Percentiles rank a stretch among this genome's conserved stretches.
These are phyloP conservation scores for Ramaria sp. DNA, from an alignment of 768 basidiomycete species.

Conservation along the genomic window DNA sequence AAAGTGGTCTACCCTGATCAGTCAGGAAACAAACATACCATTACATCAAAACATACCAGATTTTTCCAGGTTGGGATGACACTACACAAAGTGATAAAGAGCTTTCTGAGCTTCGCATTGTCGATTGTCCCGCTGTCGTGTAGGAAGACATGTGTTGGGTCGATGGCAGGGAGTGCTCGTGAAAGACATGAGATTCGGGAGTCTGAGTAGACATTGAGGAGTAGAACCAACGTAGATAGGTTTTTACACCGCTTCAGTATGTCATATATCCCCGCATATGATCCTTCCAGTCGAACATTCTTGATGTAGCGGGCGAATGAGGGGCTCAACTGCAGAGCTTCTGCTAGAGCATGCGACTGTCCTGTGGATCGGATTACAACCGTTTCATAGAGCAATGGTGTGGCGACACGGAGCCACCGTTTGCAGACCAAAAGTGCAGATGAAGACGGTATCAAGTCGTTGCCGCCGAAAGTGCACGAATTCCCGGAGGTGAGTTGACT, in stretches of 20 bases:
- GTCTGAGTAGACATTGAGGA: background rate
- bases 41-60: background rate
- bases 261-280: background rate
- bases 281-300: background rate
- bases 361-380: slow-evolving; percentile 31
- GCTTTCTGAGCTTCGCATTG: background rate
- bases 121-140: background rate
- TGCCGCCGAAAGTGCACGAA: background rate
- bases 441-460: slow-evolving; percentile 15
- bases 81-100: background rate
- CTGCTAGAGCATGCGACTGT: slow-evolving; percentile 28
- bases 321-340: slow-evolving; percentile 20
- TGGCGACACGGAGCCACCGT: slow-evolving; percentile 43
- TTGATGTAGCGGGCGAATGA: slow-evolving; percentile 1
- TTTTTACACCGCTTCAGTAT: background rate
- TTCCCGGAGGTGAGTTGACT: background rate
- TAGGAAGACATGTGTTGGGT: background rate
- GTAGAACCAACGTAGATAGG: background rate
- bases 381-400: slow-evolving; percentile 47
- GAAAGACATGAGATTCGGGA: background rate
- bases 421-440: slow-evolving; percentile 42
- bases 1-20: background rate
- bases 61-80: background rate
- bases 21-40: background rate
- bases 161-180: background rate